These are phyloP conservation scores for Vitis rotundifolia DNA, from an alignment of 164 flowering plant genomes.

Conservation along the genomic window DNA sequence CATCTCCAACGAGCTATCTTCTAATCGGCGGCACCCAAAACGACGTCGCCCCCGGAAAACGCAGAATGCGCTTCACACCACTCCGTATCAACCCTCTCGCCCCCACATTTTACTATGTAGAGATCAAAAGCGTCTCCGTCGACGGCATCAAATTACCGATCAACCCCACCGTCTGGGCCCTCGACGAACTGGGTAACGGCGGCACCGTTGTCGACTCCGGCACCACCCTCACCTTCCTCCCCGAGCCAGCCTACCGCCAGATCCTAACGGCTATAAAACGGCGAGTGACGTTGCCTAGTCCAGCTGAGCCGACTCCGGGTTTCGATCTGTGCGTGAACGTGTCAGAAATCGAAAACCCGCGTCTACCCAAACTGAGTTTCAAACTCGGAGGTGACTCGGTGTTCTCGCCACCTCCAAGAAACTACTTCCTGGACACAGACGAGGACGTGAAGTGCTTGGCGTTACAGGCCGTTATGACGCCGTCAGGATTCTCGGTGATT, in stretches of 20 bases:
- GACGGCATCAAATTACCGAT: constrained; percentile 43
- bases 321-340: constrained; percentile 69
- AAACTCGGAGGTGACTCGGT: constrained; percentile 50
- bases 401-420: constrained; percentile 57
- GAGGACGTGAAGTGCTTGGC: constrained; percentile 66
- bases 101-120: constrained; percentile 73
- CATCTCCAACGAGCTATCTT: constrained; percentile 76
- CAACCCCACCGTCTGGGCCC: constrained; percentile 55
- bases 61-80: constrained; percentile 54
- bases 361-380: constrained; percentile 58
- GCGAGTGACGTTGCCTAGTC: constrained; percentile 37
- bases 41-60: background rate
- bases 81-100: constrained; percentile 51
- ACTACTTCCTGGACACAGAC: constrained; percentile 63
- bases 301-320: constrained; percentile 28
- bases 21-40: constrained; percentile 44
- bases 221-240: constrained; percentile 62
- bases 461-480: constrained; percentile 43
- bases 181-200: constrained; percentile 60
- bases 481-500: constrained; percentile 52
- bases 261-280: constrained; percentile 44
- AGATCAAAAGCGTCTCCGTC: constrained; percentile 44
- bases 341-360: constrained; percentile 28
- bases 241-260: constrained; percentile 50
- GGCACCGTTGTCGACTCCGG: constrained; percentile 84